Evolutionary conservation across 148 eudicot genomes (phyloP).

Genomic region (Nepenthes mirabilis): DNA sequence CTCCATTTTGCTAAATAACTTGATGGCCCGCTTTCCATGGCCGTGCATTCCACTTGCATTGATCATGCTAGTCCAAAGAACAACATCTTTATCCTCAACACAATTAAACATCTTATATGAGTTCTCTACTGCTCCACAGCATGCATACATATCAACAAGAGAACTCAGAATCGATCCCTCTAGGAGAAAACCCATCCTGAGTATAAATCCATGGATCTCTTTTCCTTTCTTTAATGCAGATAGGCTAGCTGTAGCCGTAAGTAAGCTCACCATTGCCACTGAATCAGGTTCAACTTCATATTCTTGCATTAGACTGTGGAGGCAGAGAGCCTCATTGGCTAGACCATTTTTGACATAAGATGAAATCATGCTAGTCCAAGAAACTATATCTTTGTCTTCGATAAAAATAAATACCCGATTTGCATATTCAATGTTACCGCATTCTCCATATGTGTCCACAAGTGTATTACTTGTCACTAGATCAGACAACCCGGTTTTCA

Average conservation of each 20-base stretch:
- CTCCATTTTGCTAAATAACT: constrained; percentile 49
- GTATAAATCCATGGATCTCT: constrained; percentile 68
- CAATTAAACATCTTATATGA: constrained; percentile 45
- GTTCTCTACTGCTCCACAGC: constrained; percentile 54
- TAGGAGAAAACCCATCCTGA: constrained; percentile 38
- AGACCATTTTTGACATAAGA: constrained; percentile 46
- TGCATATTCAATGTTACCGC: constrained; percentile 41
- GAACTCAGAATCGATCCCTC: constrained; percentile 57
- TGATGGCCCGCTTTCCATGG: constrained; percentile 35
- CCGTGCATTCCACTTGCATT: constrained; percentile 52
- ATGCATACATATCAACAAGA: constrained; percentile 77
- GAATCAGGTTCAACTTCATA: constrained; percentile 46
- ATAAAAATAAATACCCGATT: constrained; percentile 34
- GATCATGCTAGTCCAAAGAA: constrained; percentile 77
- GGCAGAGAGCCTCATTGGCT: constrained; percentile 57
- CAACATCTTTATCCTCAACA: constrained; percentile 36
- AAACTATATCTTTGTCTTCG: constrained; percentile 48
- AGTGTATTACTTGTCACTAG: constrained; percentile 42
- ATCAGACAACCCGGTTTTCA: constrained; percentile 49
- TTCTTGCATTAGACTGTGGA: constrained; percentile 34
- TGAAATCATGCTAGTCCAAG: constrained; percentile 81
- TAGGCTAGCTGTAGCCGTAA: constrained; percentile 54
- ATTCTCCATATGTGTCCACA: constrained; percentile 61
- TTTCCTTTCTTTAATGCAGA: constrained; percentile 69
- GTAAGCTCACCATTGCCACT: constrained; percentile 43